Evolutionary conservation across 148 eudicot species (phyloP).

Genomic region (Amaranthus cruentus): DNA sequence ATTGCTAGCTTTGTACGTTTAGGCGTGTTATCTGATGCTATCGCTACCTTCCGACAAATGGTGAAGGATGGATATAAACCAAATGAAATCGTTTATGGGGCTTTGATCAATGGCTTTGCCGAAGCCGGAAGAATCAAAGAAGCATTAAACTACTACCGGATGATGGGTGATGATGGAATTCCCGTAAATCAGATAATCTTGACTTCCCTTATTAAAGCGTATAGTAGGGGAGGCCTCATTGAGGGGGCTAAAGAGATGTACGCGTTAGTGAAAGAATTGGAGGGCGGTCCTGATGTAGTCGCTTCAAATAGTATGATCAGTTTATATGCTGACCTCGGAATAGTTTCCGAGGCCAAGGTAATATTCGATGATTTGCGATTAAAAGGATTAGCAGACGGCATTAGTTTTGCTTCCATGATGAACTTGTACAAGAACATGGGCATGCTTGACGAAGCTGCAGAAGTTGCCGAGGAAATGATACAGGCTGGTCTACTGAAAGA

Average conservation of each 20-base stretch:
- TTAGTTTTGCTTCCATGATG: conserved; percentile 77
- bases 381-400: conserved; percentile 52
- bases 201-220: conserved; percentile 79
- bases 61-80: conserved; percentile 48
- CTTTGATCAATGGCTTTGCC: conserved; percentile 75
- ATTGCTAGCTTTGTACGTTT: conserved; percentile 55
- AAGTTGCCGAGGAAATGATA: conserved; percentile 72
- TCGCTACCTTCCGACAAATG: conserved; percentile 55
- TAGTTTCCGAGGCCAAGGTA: conserved; percentile 63
- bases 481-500: conserved; percentile 53
- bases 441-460: conserved; percentile 72
- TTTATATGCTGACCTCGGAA: conserved; percentile 71
- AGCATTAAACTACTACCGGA: conserved; percentile 48
- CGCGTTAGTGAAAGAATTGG: conserved; percentile 47
- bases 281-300: conserved; percentile 71
- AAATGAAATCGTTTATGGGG: conserved; percentile 80
- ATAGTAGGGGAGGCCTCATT: conserved; percentile 49
- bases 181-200: conserved; percentile 58
- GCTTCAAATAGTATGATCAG: conserved; percentile 81
- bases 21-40: conserved; percentile 54
- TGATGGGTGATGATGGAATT: conserved; percentile 61
- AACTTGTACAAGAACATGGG: conserved; percentile 73
- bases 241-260: conserved; percentile 65
- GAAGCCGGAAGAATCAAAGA: conserved; percentile 63
- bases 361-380: conserved; percentile 50